Percentiles rank a stretch among this genome's conserved stretches.
These are phyloP conservation scores for Xylaria flabelliformis DNA, from an alignment of 495 filamentous ascomycete genomes.

Conservation along the genomic window DNA sequence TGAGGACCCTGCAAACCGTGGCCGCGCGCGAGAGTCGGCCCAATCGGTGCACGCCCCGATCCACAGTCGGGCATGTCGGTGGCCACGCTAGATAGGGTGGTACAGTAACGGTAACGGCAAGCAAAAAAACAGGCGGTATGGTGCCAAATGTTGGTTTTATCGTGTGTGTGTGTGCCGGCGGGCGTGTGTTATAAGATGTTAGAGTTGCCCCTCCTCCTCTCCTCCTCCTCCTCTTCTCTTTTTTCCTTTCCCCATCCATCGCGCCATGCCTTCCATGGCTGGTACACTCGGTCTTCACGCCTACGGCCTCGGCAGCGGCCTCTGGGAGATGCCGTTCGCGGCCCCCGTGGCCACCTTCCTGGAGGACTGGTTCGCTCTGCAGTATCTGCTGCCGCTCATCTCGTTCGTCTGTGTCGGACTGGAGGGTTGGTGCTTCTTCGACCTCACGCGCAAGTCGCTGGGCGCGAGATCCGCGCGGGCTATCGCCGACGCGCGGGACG, in stretches of 20 bases:
- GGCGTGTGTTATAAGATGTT: constrained; percentile 15
- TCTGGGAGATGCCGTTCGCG: constrained; percentile 23
- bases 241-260: constrained; percentile 6
- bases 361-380: constrained; percentile 28
- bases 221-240: not conserved
- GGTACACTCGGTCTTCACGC: constrained; percentile 25
- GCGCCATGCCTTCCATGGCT: constrained; percentile 30
- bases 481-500: constrained; percentile 28
- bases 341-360: constrained; percentile 17
- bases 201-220: not conserved
- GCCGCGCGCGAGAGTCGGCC: constrained; percentile 18
- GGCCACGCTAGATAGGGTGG: constrained; percentile 12
- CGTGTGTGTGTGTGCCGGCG: not conserved
- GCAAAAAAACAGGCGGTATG: constrained; percentile 3
- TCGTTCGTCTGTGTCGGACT: constrained; percentile 32
- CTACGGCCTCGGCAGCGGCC: constrained; percentile 4
- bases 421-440: constrained; percentile 31
- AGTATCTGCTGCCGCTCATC: constrained; percentile 29
- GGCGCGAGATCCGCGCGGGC: constrained; percentile 30
- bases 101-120: not conserved
- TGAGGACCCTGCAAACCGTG: constrained; percentile 18
- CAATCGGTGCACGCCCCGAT: constrained; percentile 19
- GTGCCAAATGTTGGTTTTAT: not conserved
- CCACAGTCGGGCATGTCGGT: constrained; percentile 25
- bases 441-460: constrained; percentile 31